These are phyloP conservation scores for Dipodascus albidus DNA, from an alignment of 805 yeast species.

Conservation along the genomic window DNA sequence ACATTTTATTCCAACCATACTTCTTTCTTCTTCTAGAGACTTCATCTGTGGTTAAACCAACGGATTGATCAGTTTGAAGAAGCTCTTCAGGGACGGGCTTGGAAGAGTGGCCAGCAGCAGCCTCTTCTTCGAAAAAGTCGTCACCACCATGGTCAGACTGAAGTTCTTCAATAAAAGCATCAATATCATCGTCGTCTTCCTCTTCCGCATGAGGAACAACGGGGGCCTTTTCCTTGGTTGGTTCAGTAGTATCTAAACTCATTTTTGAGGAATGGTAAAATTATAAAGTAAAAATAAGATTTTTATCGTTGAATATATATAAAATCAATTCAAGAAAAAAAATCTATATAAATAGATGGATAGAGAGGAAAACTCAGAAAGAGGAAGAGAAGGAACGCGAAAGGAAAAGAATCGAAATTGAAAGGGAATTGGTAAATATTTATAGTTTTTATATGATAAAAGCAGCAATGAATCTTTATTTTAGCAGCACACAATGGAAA, in stretches of 20 bases:
- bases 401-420: neutral
- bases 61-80: constrained; percentile 67
- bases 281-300: neutral
- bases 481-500: neutral
- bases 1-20: constrained; percentile 84
- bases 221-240: constrained; percentile 31
- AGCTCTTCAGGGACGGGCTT: constrained; percentile 80
- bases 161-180: constrained; percentile 46
- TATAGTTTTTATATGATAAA: neutral
- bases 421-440: neutral
- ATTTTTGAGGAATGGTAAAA: neutral
- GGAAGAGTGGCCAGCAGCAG: constrained; percentile 43
- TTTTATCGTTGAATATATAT: neutral
- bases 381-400: neutral
- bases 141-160: constrained; percentile 52
- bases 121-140: constrained; percentile 26
- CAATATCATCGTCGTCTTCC: constrained; percentile 61
- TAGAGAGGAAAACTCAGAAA: neutral
- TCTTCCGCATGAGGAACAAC: constrained; percentile 33
- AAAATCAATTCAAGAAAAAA: neutral
- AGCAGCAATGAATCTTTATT: neutral
- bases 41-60: constrained; percentile 71
- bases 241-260: constrained; percentile 15
- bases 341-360: neutral
- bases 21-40: constrained; percentile 77